phyloP scores from a whole-genome alignment of 345 rosid species.

The Salix koriyanagi region DNA sequence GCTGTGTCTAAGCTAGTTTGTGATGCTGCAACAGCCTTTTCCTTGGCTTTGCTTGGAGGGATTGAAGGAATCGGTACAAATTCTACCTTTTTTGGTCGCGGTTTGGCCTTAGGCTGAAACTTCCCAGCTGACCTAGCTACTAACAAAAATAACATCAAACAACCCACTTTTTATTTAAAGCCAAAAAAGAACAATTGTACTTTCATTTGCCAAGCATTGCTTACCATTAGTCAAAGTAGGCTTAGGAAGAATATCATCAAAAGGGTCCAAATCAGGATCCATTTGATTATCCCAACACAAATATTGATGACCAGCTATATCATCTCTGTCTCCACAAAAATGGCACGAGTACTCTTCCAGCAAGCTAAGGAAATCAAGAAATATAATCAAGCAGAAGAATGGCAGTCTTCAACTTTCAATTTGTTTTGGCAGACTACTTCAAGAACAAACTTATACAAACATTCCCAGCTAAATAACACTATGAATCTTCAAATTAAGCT shows the following conservation, averaged over 20 bases:
- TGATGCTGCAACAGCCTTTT: not conserved
- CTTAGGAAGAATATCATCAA: constrained; percentile 27
- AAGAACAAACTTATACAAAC: no score
- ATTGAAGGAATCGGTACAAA: constrained; percentile 11
- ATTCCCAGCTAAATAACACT: no score
- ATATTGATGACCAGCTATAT: not conserved
- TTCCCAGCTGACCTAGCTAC: constrained; percentile 34
- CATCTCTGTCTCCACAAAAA: not conserved
- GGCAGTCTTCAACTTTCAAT: not conserved
- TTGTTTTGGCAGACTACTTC: no score
- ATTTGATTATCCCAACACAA: not conserved
- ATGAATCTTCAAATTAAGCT: no score
- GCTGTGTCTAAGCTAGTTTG: not conserved
- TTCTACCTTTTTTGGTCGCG: constrained; percentile 9
- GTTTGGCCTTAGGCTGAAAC: constrained; percentile 44
- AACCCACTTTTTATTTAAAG: not conserved
- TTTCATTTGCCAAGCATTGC: not conserved
- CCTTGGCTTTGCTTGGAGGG: not conserved
- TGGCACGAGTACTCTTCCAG: not conserved
- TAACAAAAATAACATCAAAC: constrained; percentile 12
- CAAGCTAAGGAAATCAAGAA: not conserved
- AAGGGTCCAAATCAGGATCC: constrained; percentile 25
- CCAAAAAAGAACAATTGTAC: not conserved
- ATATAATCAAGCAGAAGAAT: not conserved
- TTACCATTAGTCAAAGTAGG: constrained; percentile 32